Evolutionary conservation across 257 asterid genomes (phyloP).

Genomic region (Echites panduratus): DNA sequence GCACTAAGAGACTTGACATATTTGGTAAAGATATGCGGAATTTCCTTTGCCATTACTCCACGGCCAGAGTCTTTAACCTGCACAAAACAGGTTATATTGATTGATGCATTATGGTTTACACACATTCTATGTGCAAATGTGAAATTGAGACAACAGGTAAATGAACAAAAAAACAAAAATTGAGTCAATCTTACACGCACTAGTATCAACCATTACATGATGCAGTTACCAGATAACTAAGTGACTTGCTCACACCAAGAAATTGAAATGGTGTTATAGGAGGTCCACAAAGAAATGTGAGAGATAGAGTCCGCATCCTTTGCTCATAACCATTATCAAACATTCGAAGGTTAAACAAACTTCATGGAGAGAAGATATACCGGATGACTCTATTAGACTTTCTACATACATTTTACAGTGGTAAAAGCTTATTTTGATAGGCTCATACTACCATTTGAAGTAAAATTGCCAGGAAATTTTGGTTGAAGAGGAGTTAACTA

Average conservation of each 20-base stretch:
- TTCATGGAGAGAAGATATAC: background rate
- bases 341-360: background rate
- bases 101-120: background rate
- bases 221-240: background rate
- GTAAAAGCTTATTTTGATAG: background rate
- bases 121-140: background rate
- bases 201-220: background rate
- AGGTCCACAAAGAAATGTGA: background rate
- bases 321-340: background rate
- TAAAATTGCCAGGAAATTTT: background rate
- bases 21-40: constrained; percentile 55
- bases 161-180: background rate
- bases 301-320: background rate
- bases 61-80: constrained; percentile 67
- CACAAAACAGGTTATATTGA: constrained; percentile 13
- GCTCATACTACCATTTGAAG: background rate
- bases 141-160: background rate
- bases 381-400: background rate
- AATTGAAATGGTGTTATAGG: background rate
- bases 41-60: constrained; percentile 49
- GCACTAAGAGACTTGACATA: constrained; percentile 32
- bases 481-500: too few relatives aligned
- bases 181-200: background rate
- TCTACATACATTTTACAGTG: background rate
- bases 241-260: background rate